Conservation (phyloP, 352 stramenopile genomes). For the Globisporangium splendens region DNA sequence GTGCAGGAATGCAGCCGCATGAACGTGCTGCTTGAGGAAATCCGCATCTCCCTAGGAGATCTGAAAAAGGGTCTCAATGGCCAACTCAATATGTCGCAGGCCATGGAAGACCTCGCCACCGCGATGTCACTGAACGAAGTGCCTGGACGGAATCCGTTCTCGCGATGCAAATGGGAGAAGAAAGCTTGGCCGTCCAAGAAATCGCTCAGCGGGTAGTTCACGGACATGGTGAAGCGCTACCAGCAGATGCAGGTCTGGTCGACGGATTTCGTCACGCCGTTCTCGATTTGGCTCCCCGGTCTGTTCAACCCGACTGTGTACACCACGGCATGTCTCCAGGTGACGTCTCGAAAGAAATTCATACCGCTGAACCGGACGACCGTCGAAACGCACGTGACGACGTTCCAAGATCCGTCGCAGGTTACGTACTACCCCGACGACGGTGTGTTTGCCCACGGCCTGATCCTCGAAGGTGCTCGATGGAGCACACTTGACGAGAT, state of each 20-base stretch:
- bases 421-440: slow-evolving; percentile 85
- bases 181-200: slow-evolving; percentile 95
- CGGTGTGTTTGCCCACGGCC: slow-evolving; percentile 93
- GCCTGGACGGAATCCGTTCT: slow-evolving; percentile 93
- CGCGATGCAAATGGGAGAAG: slow-evolving; percentile 94
- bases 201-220: slow-evolving; percentile 89
- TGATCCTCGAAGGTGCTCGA: slow-evolving; percentile 95
- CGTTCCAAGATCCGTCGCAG: slow-evolving; percentile 83
- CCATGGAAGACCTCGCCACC: slow-evolving; percentile 92
- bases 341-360: slow-evolving; percentile 90
- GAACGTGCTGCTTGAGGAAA: slow-evolving; percentile 92
- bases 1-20: slow-evolving; percentile 94
- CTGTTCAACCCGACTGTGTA: slow-evolving; percentile 96
- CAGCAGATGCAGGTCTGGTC: slow-evolving; percentile 87
- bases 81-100: slow-evolving; percentile 94
- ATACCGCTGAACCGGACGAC: slow-evolving; percentile 96
- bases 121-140: slow-evolving; percentile 93
- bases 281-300: slow-evolving; percentile 94
- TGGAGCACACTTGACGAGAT: slow-evolving; percentile 90
- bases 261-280: slow-evolving; percentile 89
- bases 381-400: slow-evolving; percentile 95
- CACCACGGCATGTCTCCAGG: slow-evolving; percentile 94
- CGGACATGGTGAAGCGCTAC: slow-evolving; percentile 92
- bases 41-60: slow-evolving; percentile 88
- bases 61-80: slow-evolving; percentile 96